Conservation (phyloP, 257 asterid species). For the Striga asiatica region DNA sequence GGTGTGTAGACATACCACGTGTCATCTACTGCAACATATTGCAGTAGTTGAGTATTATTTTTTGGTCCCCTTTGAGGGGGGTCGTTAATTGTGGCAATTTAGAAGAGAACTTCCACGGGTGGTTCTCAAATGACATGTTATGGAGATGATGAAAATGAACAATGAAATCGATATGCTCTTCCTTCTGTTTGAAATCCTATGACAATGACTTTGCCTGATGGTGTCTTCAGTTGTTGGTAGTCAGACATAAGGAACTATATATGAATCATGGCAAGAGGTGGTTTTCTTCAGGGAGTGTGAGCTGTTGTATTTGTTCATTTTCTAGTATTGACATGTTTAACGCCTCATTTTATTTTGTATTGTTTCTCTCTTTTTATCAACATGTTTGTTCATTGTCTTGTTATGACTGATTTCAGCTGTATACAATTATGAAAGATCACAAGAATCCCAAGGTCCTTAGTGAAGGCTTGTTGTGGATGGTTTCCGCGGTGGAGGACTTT, state of each 20-base stretch:
- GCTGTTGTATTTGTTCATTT: slow-evolving; percentile 1
- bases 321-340: neutral
- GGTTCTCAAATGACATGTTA: no score
- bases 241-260: neutral
- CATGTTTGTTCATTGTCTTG: slow-evolving; percentile 1
- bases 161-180: neutral
- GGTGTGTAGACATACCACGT: no score
- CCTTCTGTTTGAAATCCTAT: neutral
- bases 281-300: neutral
- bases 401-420: slow-evolving; percentile 40
- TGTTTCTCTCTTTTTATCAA: neutral
- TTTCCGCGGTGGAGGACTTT: slow-evolving; percentile 83
- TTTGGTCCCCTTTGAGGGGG: no score
- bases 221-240: neutral
- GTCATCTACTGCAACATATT: no score
- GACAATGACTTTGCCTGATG: neutral
- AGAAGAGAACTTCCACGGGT: no score
- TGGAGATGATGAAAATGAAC: neutral
- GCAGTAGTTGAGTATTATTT: no score
- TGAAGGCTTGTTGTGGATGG: slow-evolving; percentile 96
- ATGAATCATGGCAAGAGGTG: neutral
- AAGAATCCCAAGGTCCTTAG: slow-evolving; percentile 98
- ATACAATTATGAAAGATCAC: slow-evolving; percentile 93
- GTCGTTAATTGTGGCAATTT: no score
- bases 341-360: neutral